Evolutionary conservation across 768 basidiomycete genomes (phyloP).

Genomic region (Pisolithus albus): DNA sequence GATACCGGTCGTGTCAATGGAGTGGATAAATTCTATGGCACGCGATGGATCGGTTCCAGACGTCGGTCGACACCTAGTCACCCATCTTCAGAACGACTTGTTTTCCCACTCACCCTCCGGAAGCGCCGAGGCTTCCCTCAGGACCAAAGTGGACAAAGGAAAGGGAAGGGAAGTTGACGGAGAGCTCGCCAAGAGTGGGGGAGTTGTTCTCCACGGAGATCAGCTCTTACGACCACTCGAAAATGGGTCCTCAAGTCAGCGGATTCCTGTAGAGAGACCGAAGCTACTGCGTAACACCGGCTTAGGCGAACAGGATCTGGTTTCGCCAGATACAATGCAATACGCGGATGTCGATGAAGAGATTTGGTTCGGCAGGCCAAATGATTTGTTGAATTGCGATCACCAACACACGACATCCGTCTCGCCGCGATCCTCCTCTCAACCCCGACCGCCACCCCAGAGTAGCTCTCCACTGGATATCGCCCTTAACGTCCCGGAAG

Average conservation of each 20-base stretch:
- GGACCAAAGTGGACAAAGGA: constrained; percentile 25
- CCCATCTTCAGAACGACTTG: constrained; percentile 29
- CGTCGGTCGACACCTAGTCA: constrained; percentile 28
- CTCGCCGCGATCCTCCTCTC: constrained; percentile 12
- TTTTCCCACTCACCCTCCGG: constrained; percentile 21
- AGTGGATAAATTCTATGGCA: constrained; percentile 63
- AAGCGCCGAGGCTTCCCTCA: constrained; percentile 12
- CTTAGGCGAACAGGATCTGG: not conserved
- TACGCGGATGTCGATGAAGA: not conserved
- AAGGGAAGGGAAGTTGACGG: constrained; percentile 27
- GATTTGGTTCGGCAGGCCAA: constrained; percentile 30
- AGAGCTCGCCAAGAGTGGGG: constrained; percentile 35
- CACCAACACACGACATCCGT: constrained; percentile 9
- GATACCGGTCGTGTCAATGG: constrained; percentile 60
- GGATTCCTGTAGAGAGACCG: constrained; percentile 16
- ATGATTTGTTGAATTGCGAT: constrained; percentile 22
- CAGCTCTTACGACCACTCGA: not conserved
- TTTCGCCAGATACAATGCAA: constrained; percentile 1
- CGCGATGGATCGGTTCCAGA: constrained; percentile 42
- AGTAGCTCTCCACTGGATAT: constrained; percentile 20
- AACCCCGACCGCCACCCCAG: constrained; percentile 14
- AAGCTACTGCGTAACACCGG: constrained; percentile 16
- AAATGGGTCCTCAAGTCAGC: constrained; percentile 6
- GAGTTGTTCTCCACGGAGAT: not conserved
- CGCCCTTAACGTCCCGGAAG: not conserved